Evolutionary conservation across 352 stramenopile species (phyloP).

Genomic region (Globisporangium cederbergense): DNA sequence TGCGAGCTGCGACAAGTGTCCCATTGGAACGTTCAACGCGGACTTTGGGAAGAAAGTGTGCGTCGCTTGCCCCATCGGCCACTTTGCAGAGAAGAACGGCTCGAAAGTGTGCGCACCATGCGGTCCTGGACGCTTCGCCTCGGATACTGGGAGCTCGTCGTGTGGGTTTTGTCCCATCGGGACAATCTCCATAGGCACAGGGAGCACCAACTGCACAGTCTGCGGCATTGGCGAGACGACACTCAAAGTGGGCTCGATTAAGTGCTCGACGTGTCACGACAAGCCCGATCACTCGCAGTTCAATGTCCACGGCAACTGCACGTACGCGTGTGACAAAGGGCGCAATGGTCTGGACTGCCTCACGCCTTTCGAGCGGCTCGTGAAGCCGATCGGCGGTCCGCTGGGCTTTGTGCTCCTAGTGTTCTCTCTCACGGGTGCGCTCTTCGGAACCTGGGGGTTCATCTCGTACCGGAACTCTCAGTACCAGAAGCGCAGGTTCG

Average conservation of each 20-base stretch:
- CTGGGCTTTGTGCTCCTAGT: slow-evolving; percentile 75
- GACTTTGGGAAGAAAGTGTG: slow-evolving; percentile 73
- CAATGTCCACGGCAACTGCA: slow-evolving; percentile 77
- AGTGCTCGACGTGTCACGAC: slow-evolving; percentile 45
- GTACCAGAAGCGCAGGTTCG: slow-evolving; percentile 44
- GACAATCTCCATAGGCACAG: slow-evolving; percentile 45
- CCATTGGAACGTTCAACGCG: slow-evolving; percentile 53
- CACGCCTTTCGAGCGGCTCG: slow-evolving; percentile 78
- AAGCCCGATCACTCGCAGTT: slow-evolving; percentile 74
- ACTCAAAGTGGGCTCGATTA: slow-evolving; percentile 33
- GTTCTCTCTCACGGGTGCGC: slow-evolving; percentile 37
- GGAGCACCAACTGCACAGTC: slow-evolving; percentile 55
- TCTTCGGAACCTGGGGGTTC: slow-evolving; percentile 70
- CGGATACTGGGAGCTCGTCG: slow-evolving; percentile 30
- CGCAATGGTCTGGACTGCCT: slow-evolving; percentile 75
- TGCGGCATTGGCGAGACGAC: slow-evolving; percentile 81
- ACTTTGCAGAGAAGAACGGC: slow-evolving; percentile 40
- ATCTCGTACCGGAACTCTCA: slow-evolving; percentile 61
- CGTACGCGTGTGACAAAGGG: slow-evolving; percentile 78
- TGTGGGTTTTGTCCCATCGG: slow-evolving; percentile 62
- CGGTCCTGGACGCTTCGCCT: slow-evolving; percentile 49
- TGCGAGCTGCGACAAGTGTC: slow-evolving; percentile 46
- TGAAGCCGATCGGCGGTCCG: slow-evolving; percentile 75
- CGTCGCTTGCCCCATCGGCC: slow-evolving; percentile 50
- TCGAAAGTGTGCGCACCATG: slow-evolving; percentile 60